Base-by-base conservation (phyloP, 2,329 filamentous ascomycete genomes). In the Sporothrix humicola region DNA sequence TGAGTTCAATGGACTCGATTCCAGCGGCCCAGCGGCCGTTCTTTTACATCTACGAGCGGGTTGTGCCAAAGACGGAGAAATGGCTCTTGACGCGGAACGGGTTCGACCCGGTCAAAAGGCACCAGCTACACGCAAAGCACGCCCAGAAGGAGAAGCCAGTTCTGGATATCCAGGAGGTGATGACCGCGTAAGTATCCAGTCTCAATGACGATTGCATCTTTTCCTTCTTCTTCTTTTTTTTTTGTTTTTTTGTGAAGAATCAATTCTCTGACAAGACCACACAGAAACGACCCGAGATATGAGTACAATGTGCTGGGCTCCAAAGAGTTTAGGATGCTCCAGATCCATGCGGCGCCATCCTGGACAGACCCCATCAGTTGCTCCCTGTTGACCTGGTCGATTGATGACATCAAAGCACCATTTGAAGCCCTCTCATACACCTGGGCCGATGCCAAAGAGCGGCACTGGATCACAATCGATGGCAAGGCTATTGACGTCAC, bases 351-450 rank as follows among this genome's bases (percentile, higher is more conserved):
- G 1, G 63, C 63, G 4, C 13, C 46, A 23, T 68, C 63, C 6
- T 15, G 46, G 9, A 50, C 44, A 17, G 63, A 68, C n/a, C 63
- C 63, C 6, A 68, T 68, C 12, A 37, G 44, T 46, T 68, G 63
- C 46, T 68, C 63, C 3, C 63, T 68, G 2, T 37, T 68, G 13
- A 68, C 63, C 4, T 68, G 63, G 63, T 37, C 44, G 2, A 68
- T 68, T 48, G 63, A 68, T 5, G 23, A 37, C 23, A 20, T 52
- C 13, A 44, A 44, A 12, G 46, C 63, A 2, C 63, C 44, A 1
- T 68, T 68, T 37, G 63, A 68, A 52, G 63, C 63, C 13, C 63
- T 68, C 9, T 68, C 63, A 20, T 68, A 68, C 63, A 68, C 63
- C 20, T 68, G 63, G 63, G 63, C 46, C 9, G 63, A 68, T 31